A percentile compares a stretch with the other conserved stretches of the same genome.
Evolutionary conservation across 495 filamentous ascomycete species (phyloP).

Genomic region (Xylaria nigripes): DNA sequence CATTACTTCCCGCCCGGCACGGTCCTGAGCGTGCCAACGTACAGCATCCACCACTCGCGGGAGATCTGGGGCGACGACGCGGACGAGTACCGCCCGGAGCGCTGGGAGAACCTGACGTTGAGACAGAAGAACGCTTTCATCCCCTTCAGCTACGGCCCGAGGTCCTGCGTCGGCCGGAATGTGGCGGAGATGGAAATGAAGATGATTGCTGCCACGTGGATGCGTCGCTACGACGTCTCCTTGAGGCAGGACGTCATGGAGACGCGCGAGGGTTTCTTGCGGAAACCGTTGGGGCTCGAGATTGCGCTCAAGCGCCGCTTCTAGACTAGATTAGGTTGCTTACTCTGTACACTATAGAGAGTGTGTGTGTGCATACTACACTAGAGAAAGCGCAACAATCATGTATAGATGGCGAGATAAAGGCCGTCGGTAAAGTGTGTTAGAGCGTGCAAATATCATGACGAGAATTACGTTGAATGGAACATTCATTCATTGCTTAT

Average conservation of each 20-base stretch:
- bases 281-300: constrained; percentile 71
- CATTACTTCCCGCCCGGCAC: constrained; percentile 66
- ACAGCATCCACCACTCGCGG: constrained; percentile 76
- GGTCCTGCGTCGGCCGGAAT: constrained; percentile 79
- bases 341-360: no score
- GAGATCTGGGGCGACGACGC: constrained; percentile 81
- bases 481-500: no score
- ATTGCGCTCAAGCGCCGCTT: constrained; percentile 45
- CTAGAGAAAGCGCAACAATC: no score
- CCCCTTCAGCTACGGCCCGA: constrained; percentile 74
- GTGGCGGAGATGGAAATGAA: constrained; percentile 92
- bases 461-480: no score
- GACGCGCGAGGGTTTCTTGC: constrained; percentile 80
- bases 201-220: constrained; percentile 70
- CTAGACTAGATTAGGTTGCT: no score
- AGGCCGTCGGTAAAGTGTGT: no score
- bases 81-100: constrained; percentile 66
- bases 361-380: no score
- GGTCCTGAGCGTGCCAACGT: constrained; percentile 76
- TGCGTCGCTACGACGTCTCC: constrained; percentile 65
- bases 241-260: constrained; percentile 64
- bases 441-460: no score
- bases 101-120: constrained; percentile 58
- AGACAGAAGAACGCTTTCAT: constrained; percentile 73
- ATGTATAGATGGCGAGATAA: no score